phyloP scores from a whole-genome alignment of 2,329 filamentous ascomycete species.

The Verticillium nubilum region DNA sequence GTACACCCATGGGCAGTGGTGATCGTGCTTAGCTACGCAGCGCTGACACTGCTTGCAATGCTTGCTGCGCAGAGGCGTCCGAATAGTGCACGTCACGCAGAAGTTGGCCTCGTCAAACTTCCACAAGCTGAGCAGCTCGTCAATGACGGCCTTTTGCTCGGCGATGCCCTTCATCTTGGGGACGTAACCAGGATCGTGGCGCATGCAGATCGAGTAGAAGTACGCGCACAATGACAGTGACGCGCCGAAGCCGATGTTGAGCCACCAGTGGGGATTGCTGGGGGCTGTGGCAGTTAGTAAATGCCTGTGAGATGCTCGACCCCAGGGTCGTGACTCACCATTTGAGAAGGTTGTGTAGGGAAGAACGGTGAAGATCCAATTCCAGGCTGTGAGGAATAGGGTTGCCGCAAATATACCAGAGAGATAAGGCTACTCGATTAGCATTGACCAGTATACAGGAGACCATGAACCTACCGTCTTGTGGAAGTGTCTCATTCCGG shows the following conservation, averaged over 20 bases:
- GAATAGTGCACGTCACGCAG: slow-evolving; percentile 90
- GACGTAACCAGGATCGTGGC: slow-evolving; percentile 85
- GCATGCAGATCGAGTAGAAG: slow-evolving; percentile 85
- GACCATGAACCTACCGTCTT: slow-evolving; percentile 61
- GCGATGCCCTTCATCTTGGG: slow-evolving; percentile 86
- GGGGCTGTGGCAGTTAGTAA: slow-evolving; percentile 48
- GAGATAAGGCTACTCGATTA: slow-evolving; percentile 68
- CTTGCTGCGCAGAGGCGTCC: slow-evolving; percentile 88
- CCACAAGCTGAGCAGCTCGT: slow-evolving; percentile 77
- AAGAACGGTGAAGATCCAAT: slow-evolving; percentile 70
- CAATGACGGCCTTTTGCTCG: slow-evolving; percentile 83
- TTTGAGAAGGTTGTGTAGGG: slow-evolving; percentile 38
- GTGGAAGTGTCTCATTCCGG: slow-evolving; percentile 85
- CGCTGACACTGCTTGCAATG: slow-evolving; percentile 88
- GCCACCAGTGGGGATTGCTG: slow-evolving; percentile 59
- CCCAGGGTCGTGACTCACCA: slow-evolving; percentile 38
- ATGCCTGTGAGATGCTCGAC: background rate
- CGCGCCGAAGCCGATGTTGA: slow-evolving; percentile 69
- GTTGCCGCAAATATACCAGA: slow-evolving; percentile 89
- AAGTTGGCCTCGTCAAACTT: slow-evolving; percentile 95
- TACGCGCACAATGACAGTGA: slow-evolving; percentile 66
- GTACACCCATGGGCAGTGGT: slow-evolving; percentile 97
- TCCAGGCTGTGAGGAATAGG: slow-evolving; percentile 71
- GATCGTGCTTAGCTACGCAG: slow-evolving; percentile 94
- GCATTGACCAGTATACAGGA: slow-evolving; percentile 9